phyloP scores from a whole-genome alignment of 495 filamentous ascomycete genomes.

The Hypomontagnella submonticulosa region DNA sequence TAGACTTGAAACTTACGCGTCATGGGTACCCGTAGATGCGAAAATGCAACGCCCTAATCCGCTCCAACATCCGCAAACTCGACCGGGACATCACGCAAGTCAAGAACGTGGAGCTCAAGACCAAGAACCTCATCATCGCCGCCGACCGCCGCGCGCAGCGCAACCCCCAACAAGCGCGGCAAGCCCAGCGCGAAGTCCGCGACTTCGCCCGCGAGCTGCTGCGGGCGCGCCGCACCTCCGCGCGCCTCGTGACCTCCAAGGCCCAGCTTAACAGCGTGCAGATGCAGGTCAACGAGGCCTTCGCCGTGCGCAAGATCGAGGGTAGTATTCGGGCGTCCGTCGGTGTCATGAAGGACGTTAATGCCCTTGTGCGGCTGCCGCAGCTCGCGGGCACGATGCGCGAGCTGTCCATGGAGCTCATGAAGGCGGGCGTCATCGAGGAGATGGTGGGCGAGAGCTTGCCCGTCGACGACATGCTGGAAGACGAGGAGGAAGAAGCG shows the following conservation, averaged over 20 bases:
- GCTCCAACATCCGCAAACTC: slow-evolving; percentile 90
- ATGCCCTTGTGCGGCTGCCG: slow-evolving; percentile 82
- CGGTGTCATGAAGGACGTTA: slow-evolving; percentile 97
- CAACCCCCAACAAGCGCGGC: slow-evolving; percentile 77
- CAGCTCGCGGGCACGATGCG: slow-evolving; percentile 91
- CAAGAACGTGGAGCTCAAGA: slow-evolving; percentile 81
- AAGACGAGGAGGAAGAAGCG: slow-evolving; percentile 87
- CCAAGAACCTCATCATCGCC: slow-evolving; percentile 82
- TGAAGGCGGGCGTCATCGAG: slow-evolving; percentile 96
- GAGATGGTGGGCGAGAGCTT: slow-evolving; percentile 92
- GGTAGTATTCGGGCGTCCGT: slow-evolving; percentile 87
- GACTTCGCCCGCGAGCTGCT: slow-evolving; percentile 90
- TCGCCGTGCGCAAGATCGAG: slow-evolving; percentile 95
- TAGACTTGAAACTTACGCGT: no score
- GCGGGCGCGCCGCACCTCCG: slow-evolving; percentile 77
- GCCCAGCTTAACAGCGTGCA: slow-evolving; percentile 93
- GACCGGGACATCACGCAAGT: slow-evolving; percentile 89
- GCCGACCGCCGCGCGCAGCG: slow-evolving; percentile 81
- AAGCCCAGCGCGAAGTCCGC: slow-evolving; percentile 81
- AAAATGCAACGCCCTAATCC: slow-evolving; percentile 94
- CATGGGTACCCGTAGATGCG: slow-evolving; percentile 69
- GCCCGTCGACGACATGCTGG: slow-evolving; percentile 69
- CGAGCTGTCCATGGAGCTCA: slow-evolving; percentile 86
- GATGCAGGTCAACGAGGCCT: slow-evolving; percentile 98
- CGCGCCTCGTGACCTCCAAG: slow-evolving; percentile 81